phyloP scores from a whole-genome alignment of 1,139 yeast genomes.

The Suhomyces terraborum region DNA sequence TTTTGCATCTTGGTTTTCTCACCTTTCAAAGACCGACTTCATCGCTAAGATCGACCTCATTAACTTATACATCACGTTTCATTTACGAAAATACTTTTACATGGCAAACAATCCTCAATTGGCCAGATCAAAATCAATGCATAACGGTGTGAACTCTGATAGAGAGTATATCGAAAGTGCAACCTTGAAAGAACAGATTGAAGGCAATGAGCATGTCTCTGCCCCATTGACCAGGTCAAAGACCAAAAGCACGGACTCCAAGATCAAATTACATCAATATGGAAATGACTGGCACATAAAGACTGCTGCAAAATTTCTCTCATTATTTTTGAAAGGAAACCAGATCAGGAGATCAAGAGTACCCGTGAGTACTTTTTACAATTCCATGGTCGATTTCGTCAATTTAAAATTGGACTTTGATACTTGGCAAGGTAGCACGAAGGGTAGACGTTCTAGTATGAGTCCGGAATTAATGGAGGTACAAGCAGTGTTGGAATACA shows the following conservation, averaged over 20 bases:
- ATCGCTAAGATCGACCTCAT: constrained; percentile 52
- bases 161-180: constrained; percentile 22
- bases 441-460: constrained; percentile 6
- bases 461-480: constrained; percentile 28
- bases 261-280: constrained; percentile 62
- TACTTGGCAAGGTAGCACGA: constrained; percentile 61
- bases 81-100: constrained; percentile 46
- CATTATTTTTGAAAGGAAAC: constrained; percentile 59
- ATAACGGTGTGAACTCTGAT: constrained; percentile 2
- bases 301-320: constrained; percentile 62
- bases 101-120: constrained; percentile 38
- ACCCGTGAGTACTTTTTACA: constrained; percentile 66
- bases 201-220: constrained; percentile 11
- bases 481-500: constrained; percentile 46
- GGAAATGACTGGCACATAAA: constrained; percentile 80
- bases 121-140: constrained; percentile 15
- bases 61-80: constrained; percentile 67
- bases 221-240: constrained; percentile 17
- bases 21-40: constrained; percentile 43
- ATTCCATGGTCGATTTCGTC: constrained; percentile 77
- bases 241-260: constrained; percentile 35
- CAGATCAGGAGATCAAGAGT: constrained; percentile 35
- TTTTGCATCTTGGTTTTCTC: constrained; percentile 61
- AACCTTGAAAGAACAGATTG: constrained; percentile 21
- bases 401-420: constrained; percentile 80